These are phyloP conservation scores for Ormosia emarginata DNA, from an alignment of 306 rosid species.

Conservation along the genomic window DNA sequence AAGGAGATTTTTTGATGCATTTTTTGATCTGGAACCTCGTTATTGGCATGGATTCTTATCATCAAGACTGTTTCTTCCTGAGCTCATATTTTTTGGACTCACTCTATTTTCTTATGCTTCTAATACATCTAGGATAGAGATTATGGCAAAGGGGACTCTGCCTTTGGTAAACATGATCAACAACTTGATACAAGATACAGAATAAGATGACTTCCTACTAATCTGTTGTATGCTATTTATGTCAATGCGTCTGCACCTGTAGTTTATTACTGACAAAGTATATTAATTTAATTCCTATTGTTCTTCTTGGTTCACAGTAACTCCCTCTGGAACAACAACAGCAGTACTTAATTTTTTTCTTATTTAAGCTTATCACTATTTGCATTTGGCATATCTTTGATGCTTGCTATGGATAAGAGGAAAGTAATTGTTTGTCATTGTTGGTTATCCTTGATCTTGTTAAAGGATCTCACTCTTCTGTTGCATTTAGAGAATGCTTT, in stretches of 20 bases:
- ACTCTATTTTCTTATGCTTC: slow-evolving; percentile 94
- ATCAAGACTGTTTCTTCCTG: slow-evolving; percentile 88
- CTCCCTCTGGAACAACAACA: neutral
- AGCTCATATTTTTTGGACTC: slow-evolving; percentile 70
- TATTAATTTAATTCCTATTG: slow-evolving; percentile 5
- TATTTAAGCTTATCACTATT: neutral
- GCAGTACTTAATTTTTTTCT: neutral
- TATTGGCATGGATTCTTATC: slow-evolving; percentile 98
- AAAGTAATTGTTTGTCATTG: neutral
- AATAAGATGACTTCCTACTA: slow-evolving; percentile 35
- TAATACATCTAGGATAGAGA: slow-evolving; percentile 80
- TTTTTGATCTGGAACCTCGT: slow-evolving; percentile 90
- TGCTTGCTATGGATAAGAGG: slow-evolving; percentile 4
- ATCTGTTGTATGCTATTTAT: slow-evolving; percentile 46
- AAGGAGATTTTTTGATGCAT: slow-evolving; percentile 83
- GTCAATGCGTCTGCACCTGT: slow-evolving; percentile 24
- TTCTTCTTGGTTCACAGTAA: slow-evolving; percentile 15
- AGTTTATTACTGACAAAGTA: slow-evolving; percentile 31
- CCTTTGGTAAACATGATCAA: slow-evolving; percentile 90
- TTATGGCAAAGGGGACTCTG: slow-evolving; percentile 93
- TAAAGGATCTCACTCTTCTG: slow-evolving; percentile 10
- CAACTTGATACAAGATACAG: slow-evolving; percentile 83
- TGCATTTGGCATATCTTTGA: slow-evolving; percentile 16
- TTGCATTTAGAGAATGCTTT: neutral
- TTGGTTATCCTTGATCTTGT: neutral